phyloP scores from a whole-genome alignment of 1,139 yeast genomes.

The Hyphopichia wangnamkhiaoensis region DNA sequence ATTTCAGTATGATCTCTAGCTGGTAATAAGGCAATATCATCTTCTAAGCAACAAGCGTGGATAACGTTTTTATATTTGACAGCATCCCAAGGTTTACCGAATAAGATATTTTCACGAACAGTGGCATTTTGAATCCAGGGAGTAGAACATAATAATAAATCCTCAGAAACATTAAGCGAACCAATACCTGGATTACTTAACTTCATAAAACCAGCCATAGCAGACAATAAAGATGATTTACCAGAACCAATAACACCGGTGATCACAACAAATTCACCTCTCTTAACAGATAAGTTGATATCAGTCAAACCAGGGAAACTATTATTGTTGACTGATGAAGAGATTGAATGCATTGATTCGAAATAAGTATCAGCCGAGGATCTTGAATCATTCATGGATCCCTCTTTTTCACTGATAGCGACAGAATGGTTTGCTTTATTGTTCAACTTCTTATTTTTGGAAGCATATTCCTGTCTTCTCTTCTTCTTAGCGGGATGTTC shows the following conservation, averaged over 20 bases:
- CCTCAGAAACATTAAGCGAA: slow-evolving; percentile 25
- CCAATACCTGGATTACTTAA: slow-evolving; percentile 27
- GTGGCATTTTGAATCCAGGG: slow-evolving; percentile 53
- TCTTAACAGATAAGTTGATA: slow-evolving; percentile 27
- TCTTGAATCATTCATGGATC: slow-evolving; percentile 1
- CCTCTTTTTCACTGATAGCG: slow-evolving; percentile 3
- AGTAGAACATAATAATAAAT: slow-evolving; percentile 31
- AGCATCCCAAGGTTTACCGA: slow-evolving; percentile 36
- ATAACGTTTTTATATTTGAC: slow-evolving; percentile 29
- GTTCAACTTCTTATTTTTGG: slow-evolving; percentile 8
- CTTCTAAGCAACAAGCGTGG: slow-evolving; percentile 42
- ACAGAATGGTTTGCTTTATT: slow-evolving; percentile 4
- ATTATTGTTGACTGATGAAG: slow-evolving; percentile 9
- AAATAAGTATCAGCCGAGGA: slow-evolving; percentile 16
- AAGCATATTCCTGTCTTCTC: slow-evolving; percentile 14
- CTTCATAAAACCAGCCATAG: slow-evolving; percentile 41
- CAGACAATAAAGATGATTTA: slow-evolving; percentile 39
- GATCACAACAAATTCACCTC: slow-evolving; percentile 36
- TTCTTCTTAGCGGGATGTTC: slow-evolving; percentile 14
- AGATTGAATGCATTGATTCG: slow-evolving; percentile 9
- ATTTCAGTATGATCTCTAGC: slow-evolving; percentile 42
- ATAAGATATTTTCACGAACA: slow-evolving; percentile 40
- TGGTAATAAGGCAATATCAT: slow-evolving; percentile 34
- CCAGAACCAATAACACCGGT: slow-evolving; percentile 48
- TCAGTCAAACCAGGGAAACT: slow-evolving; percentile 33